phyloP scores from a whole-genome alignment of 306 rosid genomes.

The Gleditsia sinensis region DNA sequence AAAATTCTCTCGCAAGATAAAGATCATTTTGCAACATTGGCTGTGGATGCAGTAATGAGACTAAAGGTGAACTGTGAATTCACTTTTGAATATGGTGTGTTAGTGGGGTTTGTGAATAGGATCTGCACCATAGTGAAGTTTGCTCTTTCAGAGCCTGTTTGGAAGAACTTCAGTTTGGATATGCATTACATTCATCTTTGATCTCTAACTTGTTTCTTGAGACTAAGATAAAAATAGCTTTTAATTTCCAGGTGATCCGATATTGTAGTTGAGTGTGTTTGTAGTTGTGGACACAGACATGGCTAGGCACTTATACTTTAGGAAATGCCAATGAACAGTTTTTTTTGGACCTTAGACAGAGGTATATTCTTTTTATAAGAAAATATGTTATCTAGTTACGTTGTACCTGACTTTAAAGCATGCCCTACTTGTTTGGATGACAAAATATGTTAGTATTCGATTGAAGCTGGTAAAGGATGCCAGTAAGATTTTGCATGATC shows the following conservation, averaged over 20 bases:
- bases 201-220: background rate
- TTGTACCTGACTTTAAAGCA: background rate
- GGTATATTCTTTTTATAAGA: background rate
- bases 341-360: background rate
- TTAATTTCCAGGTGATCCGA: background rate
- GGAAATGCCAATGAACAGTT: background rate
- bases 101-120: background rate
- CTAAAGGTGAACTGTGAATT: slow-evolving; percentile 63
- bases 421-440: background rate
- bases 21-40: slow-evolving; percentile 87
- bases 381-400: background rate
- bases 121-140: background rate
- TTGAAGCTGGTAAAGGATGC: background rate
- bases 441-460: background rate
- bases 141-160: background rate
- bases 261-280: background rate
- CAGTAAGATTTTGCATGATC: background rate
- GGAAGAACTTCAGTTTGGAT: background rate
- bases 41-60: slow-evolving; percentile 96
- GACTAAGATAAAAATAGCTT: background rate
- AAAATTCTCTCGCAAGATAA: slow-evolving; percentile 97
- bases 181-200: slow-evolving; percentile 7
- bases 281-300: background rate
- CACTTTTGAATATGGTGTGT: background rate
- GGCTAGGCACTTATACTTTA: background rate